A percentile compares a stretch with the other conserved stretches of the same genome.
phyloP scores from a whole-genome alignment of 2,329 filamentous ascomycete genomes.

The Albophoma yamanashiensis region DNA sequence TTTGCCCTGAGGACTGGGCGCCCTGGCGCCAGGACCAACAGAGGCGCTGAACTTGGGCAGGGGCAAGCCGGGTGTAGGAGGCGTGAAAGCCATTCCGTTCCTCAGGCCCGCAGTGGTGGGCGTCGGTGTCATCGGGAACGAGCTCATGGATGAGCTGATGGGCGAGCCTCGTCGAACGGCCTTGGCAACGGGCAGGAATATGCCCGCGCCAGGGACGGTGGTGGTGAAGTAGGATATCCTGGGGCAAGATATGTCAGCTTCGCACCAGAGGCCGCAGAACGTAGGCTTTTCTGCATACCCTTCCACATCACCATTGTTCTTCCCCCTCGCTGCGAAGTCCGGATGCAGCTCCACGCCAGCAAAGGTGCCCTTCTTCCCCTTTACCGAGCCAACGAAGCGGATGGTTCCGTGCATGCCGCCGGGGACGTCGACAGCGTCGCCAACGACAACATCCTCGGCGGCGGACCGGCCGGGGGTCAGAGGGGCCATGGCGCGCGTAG shows the following conservation, averaged over 20 bases:
- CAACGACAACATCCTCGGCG: constrained; percentile 52
- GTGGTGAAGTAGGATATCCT: constrained; percentile 75
- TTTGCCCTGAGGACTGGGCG: constrained; percentile 62
- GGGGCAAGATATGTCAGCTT: background rate
- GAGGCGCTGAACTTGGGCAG: constrained; percentile 86
- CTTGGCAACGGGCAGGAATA: constrained; percentile 83
- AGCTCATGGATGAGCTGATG: constrained; percentile 36
- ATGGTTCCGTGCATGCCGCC: constrained; percentile 86
- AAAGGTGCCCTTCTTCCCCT: constrained; percentile 84
- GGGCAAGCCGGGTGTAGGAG: constrained; percentile 54
- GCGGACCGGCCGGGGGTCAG: constrained; percentile 41
- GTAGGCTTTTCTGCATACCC: constrained; percentile 46
- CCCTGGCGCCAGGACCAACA: constrained; percentile 58
- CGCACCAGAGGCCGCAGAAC: background rate
- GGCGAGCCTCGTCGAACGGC: constrained; percentile 56
- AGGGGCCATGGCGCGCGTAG: constrained; percentile 33
- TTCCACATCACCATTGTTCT: constrained; percentile 94
- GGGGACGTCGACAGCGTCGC: constrained; percentile 82
- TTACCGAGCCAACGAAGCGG: constrained; percentile 78
- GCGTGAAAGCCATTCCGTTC: constrained; percentile 44
- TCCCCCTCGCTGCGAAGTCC: constrained; percentile 74
- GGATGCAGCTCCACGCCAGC: constrained; percentile 80
- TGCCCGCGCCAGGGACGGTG: constrained; percentile 67
- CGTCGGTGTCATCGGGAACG: constrained; percentile 57
- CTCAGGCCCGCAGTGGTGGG: constrained; percentile 49